A percentile compares a stretch with the other conserved stretches of the same genome.
phyloP scores from a whole-genome alignment of 2,329 filamentous ascomycete genomes.

The Trichoderma cornu-damae region DNA sequence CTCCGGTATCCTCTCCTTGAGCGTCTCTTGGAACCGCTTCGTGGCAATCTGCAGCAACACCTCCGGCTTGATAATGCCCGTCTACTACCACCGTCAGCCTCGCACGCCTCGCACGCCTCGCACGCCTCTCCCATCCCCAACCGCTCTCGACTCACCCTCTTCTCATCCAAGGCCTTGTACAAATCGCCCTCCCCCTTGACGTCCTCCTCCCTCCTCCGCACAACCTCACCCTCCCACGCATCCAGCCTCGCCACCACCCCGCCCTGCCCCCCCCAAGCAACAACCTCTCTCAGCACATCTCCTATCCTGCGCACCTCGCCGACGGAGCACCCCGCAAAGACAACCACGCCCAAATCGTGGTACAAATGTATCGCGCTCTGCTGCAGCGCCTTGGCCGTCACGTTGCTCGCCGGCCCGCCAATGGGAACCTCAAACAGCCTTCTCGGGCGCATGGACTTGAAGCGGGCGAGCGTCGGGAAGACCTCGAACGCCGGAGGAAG shows the following conservation, averaged over 20 bases:
- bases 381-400: not conserved
- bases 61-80: slow-evolving; percentile 18
- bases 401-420: slow-evolving; percentile 8
- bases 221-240: slow-evolving; percentile 3
- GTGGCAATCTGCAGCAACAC: slow-evolving; percentile 19
- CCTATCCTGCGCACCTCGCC: slow-evolving; percentile 25
- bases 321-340: slow-evolving; percentile 27
- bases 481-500: slow-evolving; percentile 21
- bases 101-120: no score
- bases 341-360: slow-evolving; percentile 32
- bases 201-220: slow-evolving; percentile 5
- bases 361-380: slow-evolving; percentile 24
- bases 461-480: slow-evolving; percentile 25
- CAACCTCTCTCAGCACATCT: slow-evolving; percentile 21
- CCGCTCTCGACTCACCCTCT: slow-evolving; percentile 13
- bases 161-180: slow-evolving; percentile 11
- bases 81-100: not conserved
- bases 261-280: slow-evolving; percentile 21
- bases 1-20: slow-evolving; percentile 13
- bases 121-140: not conserved
- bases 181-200: slow-evolving; percentile 5
- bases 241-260: slow-evolving; percentile 16
- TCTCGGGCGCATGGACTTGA: slow-evolving; percentile 22
- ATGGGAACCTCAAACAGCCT: slow-evolving; percentile 18
- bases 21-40: slow-evolving; percentile 11